Percentiles rank a stretch among this genome's conserved stretches.
phyloP scores from a whole-genome alignment of 148 eudicot genomes.

The Mesembryanthemum crystallinum region DNA sequence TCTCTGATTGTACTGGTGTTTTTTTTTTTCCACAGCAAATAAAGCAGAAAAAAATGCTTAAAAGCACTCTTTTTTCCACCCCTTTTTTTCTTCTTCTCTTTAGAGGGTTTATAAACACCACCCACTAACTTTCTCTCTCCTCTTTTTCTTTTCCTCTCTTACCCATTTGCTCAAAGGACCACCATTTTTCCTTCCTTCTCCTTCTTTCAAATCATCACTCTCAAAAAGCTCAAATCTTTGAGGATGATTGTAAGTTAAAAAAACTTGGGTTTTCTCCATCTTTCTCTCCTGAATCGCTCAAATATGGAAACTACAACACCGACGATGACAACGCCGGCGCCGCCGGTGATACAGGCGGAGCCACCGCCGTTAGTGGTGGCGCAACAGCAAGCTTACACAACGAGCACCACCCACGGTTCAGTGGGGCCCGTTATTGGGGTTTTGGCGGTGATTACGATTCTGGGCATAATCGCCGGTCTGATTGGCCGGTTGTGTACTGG shows the following conservation, averaged over 20 bases:
- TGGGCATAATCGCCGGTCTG: slow-evolving; percentile 42
- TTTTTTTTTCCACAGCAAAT: too few species aligned
- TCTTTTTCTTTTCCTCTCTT: not conserved
- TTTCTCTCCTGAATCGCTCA: not conserved
- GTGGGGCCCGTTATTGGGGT: slow-evolving; percentile 49
- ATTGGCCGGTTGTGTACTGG: slow-evolving; percentile 52
- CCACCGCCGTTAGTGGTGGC: slow-evolving; percentile 27
- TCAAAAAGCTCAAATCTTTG: slow-evolving; percentile 4
- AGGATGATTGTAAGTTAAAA: not conserved
- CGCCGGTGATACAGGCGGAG: slow-evolving; percentile 1
- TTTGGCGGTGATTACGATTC: slow-evolving; percentile 35
- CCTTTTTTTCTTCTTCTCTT: not conserved
- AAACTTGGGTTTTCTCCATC: not conserved
- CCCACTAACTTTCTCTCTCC: not conserved
- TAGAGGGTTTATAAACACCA: not conserved
- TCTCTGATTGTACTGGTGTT: too few species aligned
- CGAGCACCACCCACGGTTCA: slow-evolving; percentile 32
- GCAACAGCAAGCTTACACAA: slow-evolving; percentile 29
- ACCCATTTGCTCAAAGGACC: not conserved
- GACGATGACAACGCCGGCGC: not conserved
- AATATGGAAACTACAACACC: not conserved
- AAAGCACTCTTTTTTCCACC: not conserved
- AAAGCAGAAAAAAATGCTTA: too few species aligned
- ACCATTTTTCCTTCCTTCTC: not conserved
- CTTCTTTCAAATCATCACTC: not conserved